These are phyloP conservation scores for Pezizomycotina sp. DNA, from an alignment of 2,329 filamentous ascomycete genomes.

Conservation along the genomic window DNA sequence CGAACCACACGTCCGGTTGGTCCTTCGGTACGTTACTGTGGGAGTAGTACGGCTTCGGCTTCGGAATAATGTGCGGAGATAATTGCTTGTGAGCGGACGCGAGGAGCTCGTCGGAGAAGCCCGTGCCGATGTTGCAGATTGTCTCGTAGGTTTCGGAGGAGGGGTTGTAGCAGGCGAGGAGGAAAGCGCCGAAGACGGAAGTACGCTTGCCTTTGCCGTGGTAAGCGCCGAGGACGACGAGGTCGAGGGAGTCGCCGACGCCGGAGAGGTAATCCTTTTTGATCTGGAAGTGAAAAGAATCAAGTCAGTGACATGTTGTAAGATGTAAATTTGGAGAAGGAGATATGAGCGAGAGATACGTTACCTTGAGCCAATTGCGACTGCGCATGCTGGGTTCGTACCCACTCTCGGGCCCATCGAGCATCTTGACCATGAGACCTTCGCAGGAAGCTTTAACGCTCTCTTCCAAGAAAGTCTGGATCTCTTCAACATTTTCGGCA, in stretches of 20 bases:
- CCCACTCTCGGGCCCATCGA: slow-evolving; percentile 78
- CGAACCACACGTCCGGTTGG: slow-evolving; percentile 97
- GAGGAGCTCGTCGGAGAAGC: slow-evolving; percentile 88
- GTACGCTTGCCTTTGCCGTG: slow-evolving; percentile 90
- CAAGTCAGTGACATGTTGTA: slow-evolving; percentile 6
- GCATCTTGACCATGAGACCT: slow-evolving; percentile 98
- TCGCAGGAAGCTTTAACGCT: slow-evolving; percentile 92
- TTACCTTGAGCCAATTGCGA: slow-evolving; percentile 92
- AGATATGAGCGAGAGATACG: slow-evolving; percentile 8
- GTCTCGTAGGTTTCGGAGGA: slow-evolving; percentile 72
- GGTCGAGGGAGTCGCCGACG: slow-evolving; percentile 85
- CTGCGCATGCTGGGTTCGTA: slow-evolving; percentile 94
- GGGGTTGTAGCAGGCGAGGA: slow-evolving; percentile 84
- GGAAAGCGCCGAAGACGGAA: slow-evolving; percentile 85
- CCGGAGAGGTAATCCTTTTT: slow-evolving; percentile 96
- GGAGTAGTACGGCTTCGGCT: slow-evolving; percentile 82
- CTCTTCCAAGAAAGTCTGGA: slow-evolving; percentile 81
- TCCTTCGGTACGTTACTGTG: slow-evolving; percentile 74
- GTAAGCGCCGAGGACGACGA: slow-evolving; percentile 91
- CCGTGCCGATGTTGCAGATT: slow-evolving; percentile 95
- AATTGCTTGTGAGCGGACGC: slow-evolving; percentile 67
- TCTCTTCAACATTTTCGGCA: slow-evolving; percentile 78
- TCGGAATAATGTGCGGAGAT: slow-evolving; percentile 63
- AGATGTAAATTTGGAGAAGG: slow-evolving; percentile 13
- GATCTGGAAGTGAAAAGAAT: slow-evolving; percentile 39